phyloP scores from a whole-genome alignment of 169 alveolate genomes.

The Eimeria necatrix region DNA sequence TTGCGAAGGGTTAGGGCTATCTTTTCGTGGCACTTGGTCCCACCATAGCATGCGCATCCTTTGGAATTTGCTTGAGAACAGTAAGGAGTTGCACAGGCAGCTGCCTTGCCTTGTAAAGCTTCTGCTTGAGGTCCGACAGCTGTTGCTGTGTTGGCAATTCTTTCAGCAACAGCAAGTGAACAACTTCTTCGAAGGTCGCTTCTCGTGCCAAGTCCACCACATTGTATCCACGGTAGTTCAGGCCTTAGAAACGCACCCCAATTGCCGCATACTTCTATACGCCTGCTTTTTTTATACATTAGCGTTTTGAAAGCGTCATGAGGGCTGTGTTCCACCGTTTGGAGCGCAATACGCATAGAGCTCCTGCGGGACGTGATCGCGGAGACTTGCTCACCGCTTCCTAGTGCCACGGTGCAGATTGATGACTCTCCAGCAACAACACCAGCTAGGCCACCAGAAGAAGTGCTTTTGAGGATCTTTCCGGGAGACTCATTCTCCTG shows the following conservation, averaged over 20 bases:
- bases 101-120: conserved; percentile 83
- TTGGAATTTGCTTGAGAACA: conserved; percentile 86
- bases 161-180: conserved; percentile 85
- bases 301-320: too few relatives aligned
- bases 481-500: background rate
- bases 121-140: conserved; percentile 76
- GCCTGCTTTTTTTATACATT: too few relatives aligned
- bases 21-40: background rate
- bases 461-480: background rate
- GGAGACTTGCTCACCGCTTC: conserved; percentile 66
- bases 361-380: background rate
- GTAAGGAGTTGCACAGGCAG: conserved; percentile 84
- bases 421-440: conserved; percentile 90
- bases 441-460: conserved; percentile 87
- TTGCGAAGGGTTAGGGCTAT: background rate
- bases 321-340: too few relatives aligned
- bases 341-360: background rate
- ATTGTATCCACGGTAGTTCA: conserved; percentile 90
- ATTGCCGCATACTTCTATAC: too few relatives aligned
- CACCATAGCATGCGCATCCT: conserved; percentile 91
- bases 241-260: conserved; percentile 78
- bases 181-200: conserved; percentile 90
- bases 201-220: conserved; percentile 87
- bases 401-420: conserved; percentile 89
- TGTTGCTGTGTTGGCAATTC: conserved; percentile 85